Base-by-base conservation (phyloP, 345 rosid genomes). In the Boechera divaricarpa region DNA sequence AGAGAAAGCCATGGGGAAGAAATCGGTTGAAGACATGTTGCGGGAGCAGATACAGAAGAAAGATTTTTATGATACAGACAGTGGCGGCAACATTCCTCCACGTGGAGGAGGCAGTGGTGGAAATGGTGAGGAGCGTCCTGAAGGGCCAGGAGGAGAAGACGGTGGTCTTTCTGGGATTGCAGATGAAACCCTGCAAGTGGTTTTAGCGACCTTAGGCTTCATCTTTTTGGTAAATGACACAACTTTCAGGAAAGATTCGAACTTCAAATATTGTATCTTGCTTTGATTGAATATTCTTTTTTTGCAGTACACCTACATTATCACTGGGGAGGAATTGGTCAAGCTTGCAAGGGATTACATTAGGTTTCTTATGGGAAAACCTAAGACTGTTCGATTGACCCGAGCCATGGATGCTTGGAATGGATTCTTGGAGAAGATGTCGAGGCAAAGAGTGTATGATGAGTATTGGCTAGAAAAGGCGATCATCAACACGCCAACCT, bases 281-380 rank as follows among this genome's bases (percentile, higher is more conserved):
- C 29, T 12, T 56, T 42, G 31, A 58, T 15, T 3, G 16, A 9
- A 15, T 60, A 31, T 26, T 38, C 3, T 42, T 59, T 31, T 33
- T 24, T 51, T 57, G 86, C 87, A 94, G 97, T 94, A 94, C 57
- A 59, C 81, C 24, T 86, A 86, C 78, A 87, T 90, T 67, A 81
- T 94, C 32, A 70, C 53, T 47, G 98, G 97, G 4, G 88, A 84
- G 84, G 98, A 91, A 83, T 61, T 90, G 73, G 41, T 77, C 63
- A 86, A 82, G 62, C 85, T 91, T 38, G 92, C 79, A 11, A 90
- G 79, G 81, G 98, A 94, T 75, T 91, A 83, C 82, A 45, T 94
- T 26, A 86, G 82, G 81, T 94, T 65, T 70, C 85, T 90, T 24
- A 55, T 69, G 45, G 82, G 84, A 24, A 87, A 84, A 32, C 80